A percentile compares a stretch with the other conserved stretches of the same genome.
These are phyloP conservation scores for Aureobasidium sp. DNA, from an alignment of 2,329 filamentous ascomycete genomes.

Conservation along the genomic window DNA sequence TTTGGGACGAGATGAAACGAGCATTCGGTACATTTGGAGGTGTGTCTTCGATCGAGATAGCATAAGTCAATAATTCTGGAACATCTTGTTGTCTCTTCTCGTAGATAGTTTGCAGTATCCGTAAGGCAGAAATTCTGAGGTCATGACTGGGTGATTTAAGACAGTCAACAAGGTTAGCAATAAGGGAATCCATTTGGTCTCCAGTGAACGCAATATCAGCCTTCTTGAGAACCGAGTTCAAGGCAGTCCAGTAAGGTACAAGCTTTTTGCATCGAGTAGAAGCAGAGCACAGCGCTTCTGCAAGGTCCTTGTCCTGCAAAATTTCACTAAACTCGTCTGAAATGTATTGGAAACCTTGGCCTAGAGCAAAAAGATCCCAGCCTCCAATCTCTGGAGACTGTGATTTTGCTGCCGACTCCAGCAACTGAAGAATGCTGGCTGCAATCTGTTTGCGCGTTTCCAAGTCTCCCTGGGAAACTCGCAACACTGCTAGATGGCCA, in stretches of 20 bases:
- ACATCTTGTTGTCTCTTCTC: constrained; percentile 41
- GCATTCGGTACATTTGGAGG: constrained; percentile 69
- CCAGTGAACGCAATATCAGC: constrained; percentile 26
- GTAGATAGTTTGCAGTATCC: constrained; percentile 59
- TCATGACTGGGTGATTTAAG: constrained; percentile 68
- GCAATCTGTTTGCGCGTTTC: constrained; percentile 9
- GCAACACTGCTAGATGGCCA: background rate
- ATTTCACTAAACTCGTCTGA: constrained; percentile 3
- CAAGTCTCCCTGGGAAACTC: constrained; percentile 8
- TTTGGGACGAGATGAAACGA: constrained; percentile 73
- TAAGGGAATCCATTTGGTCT: constrained; percentile 53
- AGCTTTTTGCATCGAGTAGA: constrained; percentile 12
- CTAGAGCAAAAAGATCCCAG: constrained; percentile 14
- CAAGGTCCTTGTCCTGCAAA: constrained; percentile 7
- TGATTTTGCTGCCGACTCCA: constrained; percentile 4
- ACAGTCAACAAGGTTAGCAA: constrained; percentile 61
- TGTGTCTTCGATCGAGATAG: constrained; percentile 73
- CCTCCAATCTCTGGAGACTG: background rate
- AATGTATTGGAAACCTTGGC: constrained; percentile 16
- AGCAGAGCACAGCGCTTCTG: constrained; percentile 5
- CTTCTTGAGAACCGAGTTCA: constrained; percentile 4
- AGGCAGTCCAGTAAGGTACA: constrained; percentile 12
- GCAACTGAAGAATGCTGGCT: background rate
- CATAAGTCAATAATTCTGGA: constrained; percentile 51
- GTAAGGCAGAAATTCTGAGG: constrained; percentile 65